Conservation (phyloP, 1,284 basidiomycete genomes). For the Sporisorium iseilematis-ciliati region DNA sequence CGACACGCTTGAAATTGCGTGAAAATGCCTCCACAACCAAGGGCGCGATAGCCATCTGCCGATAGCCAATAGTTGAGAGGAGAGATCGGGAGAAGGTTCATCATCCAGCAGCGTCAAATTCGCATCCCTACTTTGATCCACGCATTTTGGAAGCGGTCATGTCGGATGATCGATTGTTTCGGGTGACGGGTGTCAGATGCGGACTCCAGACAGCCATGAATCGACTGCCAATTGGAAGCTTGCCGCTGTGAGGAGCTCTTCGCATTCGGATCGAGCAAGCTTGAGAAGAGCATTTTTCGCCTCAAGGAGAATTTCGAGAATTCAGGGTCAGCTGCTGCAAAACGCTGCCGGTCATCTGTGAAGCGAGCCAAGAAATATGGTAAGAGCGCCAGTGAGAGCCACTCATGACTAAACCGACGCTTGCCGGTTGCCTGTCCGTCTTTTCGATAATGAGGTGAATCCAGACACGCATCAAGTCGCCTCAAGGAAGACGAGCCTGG, state of each 20-base stretch:
- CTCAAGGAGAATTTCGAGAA: conserved; percentile 5
- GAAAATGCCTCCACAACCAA: conserved; percentile 23
- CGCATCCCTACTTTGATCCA: too few species aligned
- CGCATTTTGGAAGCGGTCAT: too few species aligned
- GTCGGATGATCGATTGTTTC: too few species aligned
- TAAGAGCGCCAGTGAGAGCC: too few species aligned
- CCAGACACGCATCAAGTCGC: neutral
- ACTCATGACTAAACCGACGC: too few species aligned
- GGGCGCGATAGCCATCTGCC: conserved; percentile 3
- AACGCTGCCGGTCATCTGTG: too few species aligned
- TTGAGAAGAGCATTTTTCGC: conserved; percentile 8
- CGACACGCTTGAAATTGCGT: conserved; percentile 27
- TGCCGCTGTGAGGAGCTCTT: neutral
- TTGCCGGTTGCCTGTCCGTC: neutral
- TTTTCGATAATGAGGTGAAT: conserved; percentile 1
- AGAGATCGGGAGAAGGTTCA: neutral
- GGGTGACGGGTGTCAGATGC: neutral
- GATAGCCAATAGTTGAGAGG: neutral
- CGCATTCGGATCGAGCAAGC: neutral
- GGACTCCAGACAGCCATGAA: neutral
- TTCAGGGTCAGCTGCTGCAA: conserved; percentile 9
- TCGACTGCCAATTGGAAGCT: neutral
- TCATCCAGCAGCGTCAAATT: too few species aligned
- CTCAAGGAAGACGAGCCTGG: neutral
- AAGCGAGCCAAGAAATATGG: conserved; percentile 2